phyloP scores from a whole-genome alignment of 2,329 filamentous ascomycete genomes.

The Sporothrix inflata region DNA sequence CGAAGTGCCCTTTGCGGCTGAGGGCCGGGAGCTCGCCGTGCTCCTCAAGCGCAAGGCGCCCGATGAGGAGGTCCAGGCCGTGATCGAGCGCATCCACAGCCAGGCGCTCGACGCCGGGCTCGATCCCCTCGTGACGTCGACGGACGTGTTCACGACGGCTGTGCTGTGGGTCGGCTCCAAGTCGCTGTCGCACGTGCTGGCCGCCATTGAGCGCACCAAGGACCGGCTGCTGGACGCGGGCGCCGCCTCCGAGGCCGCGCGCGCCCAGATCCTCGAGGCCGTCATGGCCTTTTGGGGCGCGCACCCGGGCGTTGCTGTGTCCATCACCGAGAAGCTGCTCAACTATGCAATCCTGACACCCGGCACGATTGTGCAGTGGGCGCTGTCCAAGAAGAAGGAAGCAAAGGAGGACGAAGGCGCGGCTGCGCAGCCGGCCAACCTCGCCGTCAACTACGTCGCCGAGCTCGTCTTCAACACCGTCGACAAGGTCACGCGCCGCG shows the following conservation, averaged over 20 bases:
- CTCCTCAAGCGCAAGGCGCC: constrained; percentile 82
- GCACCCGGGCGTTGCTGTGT: constrained; percentile 88
- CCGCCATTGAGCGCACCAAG: constrained; percentile 93
- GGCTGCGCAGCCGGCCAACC: constrained; percentile 47
- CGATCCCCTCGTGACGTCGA: constrained; percentile 82
- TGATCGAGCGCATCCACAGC: constrained; percentile 81
- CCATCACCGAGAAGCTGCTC: constrained; percentile 93
- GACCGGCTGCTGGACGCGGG: constrained; percentile 82
- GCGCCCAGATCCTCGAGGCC: constrained; percentile 84
- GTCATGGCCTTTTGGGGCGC: constrained; percentile 93
- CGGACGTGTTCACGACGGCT: constrained; percentile 89
- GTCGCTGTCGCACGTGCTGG: constrained; percentile 92
- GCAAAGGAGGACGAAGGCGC: no score
- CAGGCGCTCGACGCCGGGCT: constrained; percentile 70
- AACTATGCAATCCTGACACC: constrained; percentile 96
- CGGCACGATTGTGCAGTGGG: constrained; percentile 85
- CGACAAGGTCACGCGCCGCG: constrained; percentile 83
- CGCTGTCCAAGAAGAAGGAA: constrained; percentile 51
- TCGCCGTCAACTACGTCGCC: constrained; percentile 77
- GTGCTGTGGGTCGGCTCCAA: constrained; percentile 95
- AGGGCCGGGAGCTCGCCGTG: constrained; percentile 80
- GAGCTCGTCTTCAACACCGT: constrained; percentile 90
- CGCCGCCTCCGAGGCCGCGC: constrained; percentile 71
- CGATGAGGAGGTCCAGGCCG: constrained; percentile 81
- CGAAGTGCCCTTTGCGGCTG: constrained; percentile 62